Base-by-base conservation (phyloP, 257 asterid genomes). In the Striga asiatica region DNA sequence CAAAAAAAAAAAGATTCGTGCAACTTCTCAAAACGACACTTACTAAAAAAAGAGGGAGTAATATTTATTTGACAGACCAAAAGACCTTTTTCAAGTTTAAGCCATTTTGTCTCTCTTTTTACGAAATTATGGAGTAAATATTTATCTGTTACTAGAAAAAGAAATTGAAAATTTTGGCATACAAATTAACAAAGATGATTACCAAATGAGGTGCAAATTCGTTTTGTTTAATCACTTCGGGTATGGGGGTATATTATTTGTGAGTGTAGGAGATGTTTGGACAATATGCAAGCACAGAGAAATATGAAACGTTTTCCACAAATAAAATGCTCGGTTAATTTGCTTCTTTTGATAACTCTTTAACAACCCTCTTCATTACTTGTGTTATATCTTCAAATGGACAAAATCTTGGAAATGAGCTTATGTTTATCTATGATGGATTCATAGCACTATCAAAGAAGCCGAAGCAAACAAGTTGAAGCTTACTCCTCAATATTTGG, bases 401-500 rank as follows among this genome's bases (percentile, higher is more conserved):
- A 61, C 6, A 29, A n/a, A 29, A 48, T 45, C 25, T 54, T 25
- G 22, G 14, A 37, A 20, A 47, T 12, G 39, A 62, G 20, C 60
- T 42, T 34, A 57, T 54, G 34, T 54, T 56, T 3, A n/a, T 62
- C 23, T 38, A 11, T 58, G 56, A 18, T 60, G 49, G 55, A 37
- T 37, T 67, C 72, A 29, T 73, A 92, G 99, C 64, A 79, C 81
- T 9, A 56, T 81, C 76, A 88, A 58, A 76, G 99, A 88, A 76
- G 95, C 95, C 14, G 99, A 92, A 62, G 94, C 94, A 47, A 88
- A 92, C 85, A 84, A 79, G 76, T 66, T 84, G 73, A 88, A 63
- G 88, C 95, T 92, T 34, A 80, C 99, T 19, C 80, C 99, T 53
- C 76, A 82, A 51, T 92, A 64, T 65, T 64, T 92, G 56, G 99